These are phyloP conservation scores for Daucus carota DNA, from an alignment of 129 eudicot genomes.

Conservation along the genomic window DH1_v3.0 NC_030381.2:45452001-45452500, in stretches of 20 bases:
- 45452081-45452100: background rate
- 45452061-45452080: background rate
- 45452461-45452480: background rate
- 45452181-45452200: background rate
- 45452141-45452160: background rate
- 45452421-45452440: background rate
- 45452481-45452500: background rate
- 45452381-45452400: background rate
- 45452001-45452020: background rate
- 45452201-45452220: background rate
- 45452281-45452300: background rate
- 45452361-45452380: background rate
- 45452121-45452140: slow-evolving; percentile 3
- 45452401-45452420: background rate
- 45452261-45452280: background rate
- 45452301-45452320: background rate
- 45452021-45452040: background rate
- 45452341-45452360: background rate
- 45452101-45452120: slow-evolving; percentile 1
- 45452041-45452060: background rate
- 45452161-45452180: background rate
- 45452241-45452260: background rate
- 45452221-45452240: background rate
- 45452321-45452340: background rate
- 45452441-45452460: background rate